phyloP scores from a whole-genome alignment of 2,329 filamentous ascomycete genomes.

The Lanzia echinophila region DNA sequence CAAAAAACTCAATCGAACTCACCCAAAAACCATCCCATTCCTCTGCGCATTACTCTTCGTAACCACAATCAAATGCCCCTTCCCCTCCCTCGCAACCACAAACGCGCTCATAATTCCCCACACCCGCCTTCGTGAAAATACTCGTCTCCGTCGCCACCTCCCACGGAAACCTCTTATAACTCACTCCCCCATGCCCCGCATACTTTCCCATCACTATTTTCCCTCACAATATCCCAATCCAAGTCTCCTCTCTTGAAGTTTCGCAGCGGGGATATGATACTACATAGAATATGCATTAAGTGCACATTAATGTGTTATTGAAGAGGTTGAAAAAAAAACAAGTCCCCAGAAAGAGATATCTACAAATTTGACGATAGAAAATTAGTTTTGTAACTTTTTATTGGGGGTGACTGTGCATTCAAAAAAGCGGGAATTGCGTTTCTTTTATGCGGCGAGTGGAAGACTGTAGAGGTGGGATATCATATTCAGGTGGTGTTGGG shows the following conservation, averaged over 20 bases:
- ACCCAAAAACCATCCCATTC: conserved; percentile 62
- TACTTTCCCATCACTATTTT: conserved; percentile 58
- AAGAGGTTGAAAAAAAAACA: too few species aligned
- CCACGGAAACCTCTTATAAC: conserved; percentile 50
- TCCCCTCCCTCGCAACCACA: conserved; percentile 44
- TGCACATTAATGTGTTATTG: too few species aligned
- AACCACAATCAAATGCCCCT: conserved; percentile 52
- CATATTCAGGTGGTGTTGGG: too few species aligned
- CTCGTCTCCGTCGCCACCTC: conserved; percentile 55
- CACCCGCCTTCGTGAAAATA: conserved; percentile 54
- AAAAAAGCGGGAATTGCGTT: too few species aligned
- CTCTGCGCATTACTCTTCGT: conserved; percentile 61
- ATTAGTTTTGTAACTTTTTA: too few species aligned
- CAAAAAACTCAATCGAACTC: too few species aligned
- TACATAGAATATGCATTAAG: conserved; percentile 52
- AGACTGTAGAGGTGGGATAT: too few species aligned
- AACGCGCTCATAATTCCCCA: conserved; percentile 57
- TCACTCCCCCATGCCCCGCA: conserved; percentile 43
- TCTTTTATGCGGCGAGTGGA: too few species aligned
- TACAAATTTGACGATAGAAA: too few species aligned
- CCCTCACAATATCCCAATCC: conserved; percentile 60
- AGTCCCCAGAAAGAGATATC: too few species aligned
- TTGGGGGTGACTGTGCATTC: too few species aligned
- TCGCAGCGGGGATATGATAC: conserved; percentile 48
- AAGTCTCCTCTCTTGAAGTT: conserved; percentile 41